Conservation (phyloP, 2,329 filamentous ascomycete genomes). For the Sclerotinia nivalis region DNA sequence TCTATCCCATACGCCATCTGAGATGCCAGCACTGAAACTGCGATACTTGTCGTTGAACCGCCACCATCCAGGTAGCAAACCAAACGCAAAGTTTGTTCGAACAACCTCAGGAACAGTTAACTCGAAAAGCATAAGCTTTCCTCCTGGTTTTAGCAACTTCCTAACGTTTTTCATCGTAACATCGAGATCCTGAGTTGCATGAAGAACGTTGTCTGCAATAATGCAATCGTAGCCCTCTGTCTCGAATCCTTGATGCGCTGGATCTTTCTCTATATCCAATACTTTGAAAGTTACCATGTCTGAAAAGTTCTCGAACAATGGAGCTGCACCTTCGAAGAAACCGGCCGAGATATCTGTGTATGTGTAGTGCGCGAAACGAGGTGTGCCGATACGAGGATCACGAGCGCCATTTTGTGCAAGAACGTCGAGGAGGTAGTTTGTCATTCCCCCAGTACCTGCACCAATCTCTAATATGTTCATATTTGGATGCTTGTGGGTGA, state of each 20-base stretch:
- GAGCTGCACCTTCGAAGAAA: not conserved
- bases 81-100: slow-evolving; percentile 33
- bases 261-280: slow-evolving; percentile 8
- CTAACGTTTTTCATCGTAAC: not conserved
- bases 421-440: not conserved
- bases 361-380: not conserved
- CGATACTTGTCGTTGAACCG: slow-evolving; percentile 38
- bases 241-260: not conserved
- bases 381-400: not conserved
- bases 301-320: not conserved
- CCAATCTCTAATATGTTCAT: not conserved
- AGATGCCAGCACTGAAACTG: slow-evolving; percentile 25
- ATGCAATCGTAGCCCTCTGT: not conserved
- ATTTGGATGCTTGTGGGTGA: not conserved
- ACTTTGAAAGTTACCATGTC: not conserved
- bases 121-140: not conserved
- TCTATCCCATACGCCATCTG: slow-evolving; percentile 26
- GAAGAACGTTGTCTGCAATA: slow-evolving; percentile 10
- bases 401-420: not conserved
- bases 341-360: not conserved
- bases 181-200: slow-evolving; percentile 6
- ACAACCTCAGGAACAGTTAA: not conserved
- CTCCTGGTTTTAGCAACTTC: slow-evolving; percentile 7
- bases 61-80: slow-evolving; percentile 45
- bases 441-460: not conserved